Base-by-base conservation (phyloP, 169 alveolate species). In the Eimeria acervulina region DNA sequence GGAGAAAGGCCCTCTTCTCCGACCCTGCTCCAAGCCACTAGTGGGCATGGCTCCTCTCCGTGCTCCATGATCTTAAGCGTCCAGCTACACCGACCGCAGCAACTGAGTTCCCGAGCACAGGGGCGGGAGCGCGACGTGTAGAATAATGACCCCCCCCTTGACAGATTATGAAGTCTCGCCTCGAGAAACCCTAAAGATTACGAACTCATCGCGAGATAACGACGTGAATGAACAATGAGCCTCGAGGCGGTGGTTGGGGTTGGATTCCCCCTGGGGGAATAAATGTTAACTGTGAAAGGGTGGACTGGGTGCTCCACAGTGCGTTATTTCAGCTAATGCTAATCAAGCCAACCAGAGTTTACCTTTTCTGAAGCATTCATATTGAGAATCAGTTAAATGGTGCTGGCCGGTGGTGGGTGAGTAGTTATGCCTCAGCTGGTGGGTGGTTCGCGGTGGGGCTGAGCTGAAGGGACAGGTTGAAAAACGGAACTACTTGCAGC, bases 361-460 rank as follows among this genome's bases (percentile, higher is more conserved):
- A 36, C 28, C 47, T 51, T 15, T 70, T 70, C 19, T 33, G 28
- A n/a, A 70, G 47, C 81, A 3, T 13, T 13, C 44, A 70, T 13
- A 15, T 10, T 1, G 81, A 13, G 28, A 70, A 13, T 70, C 26
- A n/a, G 81, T 51, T 15, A 0, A 47, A 28, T 66, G 51, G 51
- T n/a, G 81, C 81, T 33, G 47, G 17, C 47, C 81, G 81, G 81
- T 70, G 81, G 81, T 70, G 81, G 81, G 47, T 70, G 81, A 36
- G 51, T 23, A 6, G 44, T 70, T 70, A 36, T n/a, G 81, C 81
- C 81, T 70, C 28, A 33, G 81, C 81, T 70, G 81, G 81, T 70
- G 81, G 81, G 81, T 70, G 81, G 81, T 70, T 33, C 81, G 33
- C 28, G 51, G 81, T 70, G 81, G 66, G 66, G 66, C 66, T 17